phyloP scores from a whole-genome alignment of 352 stramenopile genomes.

The Globisporangium middletonii region DNA sequence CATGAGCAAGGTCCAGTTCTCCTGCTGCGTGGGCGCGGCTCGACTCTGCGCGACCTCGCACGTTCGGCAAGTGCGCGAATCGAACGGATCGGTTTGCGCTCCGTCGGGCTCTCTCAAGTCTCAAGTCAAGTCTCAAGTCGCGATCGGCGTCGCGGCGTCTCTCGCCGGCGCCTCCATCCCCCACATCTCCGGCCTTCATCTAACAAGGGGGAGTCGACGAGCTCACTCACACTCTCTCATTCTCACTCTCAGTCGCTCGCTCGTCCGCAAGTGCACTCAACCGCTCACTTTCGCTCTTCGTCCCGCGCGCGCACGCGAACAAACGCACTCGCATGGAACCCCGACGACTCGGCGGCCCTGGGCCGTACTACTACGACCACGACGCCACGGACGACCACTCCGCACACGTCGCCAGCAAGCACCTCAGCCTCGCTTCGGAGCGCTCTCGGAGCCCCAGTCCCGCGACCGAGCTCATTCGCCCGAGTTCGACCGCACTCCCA shows the following conservation, averaged over 20 bases:
- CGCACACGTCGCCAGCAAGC: too few relatives aligned
- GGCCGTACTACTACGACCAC: neutral
- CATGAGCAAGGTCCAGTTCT: too few relatives aligned
- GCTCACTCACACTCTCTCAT: neutral
- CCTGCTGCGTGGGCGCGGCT: too few relatives aligned
- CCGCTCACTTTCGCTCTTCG: constrained; percentile 5
- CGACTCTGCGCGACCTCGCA: too few relatives aligned
- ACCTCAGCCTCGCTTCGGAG: too few relatives aligned
- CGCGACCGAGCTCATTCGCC: too few relatives aligned
- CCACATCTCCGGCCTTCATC: constrained; percentile 10
- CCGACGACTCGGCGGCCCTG: neutral
- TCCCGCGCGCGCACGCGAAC: neutral
- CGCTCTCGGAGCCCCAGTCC: too few relatives aligned
- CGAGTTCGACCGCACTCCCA: too few relatives aligned
- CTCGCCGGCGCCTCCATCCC: constrained; percentile 3
- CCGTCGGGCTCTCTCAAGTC: neutral
- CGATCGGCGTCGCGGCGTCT: too few relatives aligned
- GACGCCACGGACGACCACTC: constrained; percentile 1
- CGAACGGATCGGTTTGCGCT: neutral
- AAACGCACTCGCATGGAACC: constrained; percentile 1
- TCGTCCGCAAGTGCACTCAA: constrained; percentile 3
- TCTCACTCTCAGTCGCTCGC: neutral
- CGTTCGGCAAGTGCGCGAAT: neutral
- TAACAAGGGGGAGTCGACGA: constrained; percentile 6
- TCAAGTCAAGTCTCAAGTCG: neutral